Percentiles rank a stretch among this genome's conserved stretches.
Evolutionary conservation across 2,329 filamentous ascomycete species (phyloP).

Genomic region (Diplodia seriata): DNA sequence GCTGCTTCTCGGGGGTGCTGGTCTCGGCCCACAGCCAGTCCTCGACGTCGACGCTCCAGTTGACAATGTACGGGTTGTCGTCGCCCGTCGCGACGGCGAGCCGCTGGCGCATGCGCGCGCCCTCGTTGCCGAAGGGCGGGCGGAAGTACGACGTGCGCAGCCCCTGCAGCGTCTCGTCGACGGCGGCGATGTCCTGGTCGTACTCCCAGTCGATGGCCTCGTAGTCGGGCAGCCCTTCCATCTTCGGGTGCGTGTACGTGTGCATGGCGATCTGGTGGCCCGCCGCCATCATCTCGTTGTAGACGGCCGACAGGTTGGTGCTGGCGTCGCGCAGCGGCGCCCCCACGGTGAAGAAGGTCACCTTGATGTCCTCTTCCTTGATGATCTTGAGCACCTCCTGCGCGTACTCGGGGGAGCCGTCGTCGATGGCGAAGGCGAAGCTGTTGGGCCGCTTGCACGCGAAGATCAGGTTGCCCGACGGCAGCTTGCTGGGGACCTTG

Average conservation of each 20-base stretch:
- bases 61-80: conserved; percentile 65
- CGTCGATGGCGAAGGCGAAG: conserved; percentile 76
- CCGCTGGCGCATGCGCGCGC: conserved; percentile 69
- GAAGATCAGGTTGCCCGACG: conserved; percentile 67
- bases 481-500: conserved; percentile 64
- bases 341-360: conserved; percentile 76
- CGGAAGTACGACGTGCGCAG: conserved; percentile 64
- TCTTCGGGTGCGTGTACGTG: conserved; percentile 72
- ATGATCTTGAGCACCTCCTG: conserved; percentile 68
- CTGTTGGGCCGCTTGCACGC: conserved; percentile 71
- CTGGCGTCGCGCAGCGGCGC: conserved; percentile 64
- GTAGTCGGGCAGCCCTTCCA: conserved; percentile 63
- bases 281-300: conserved; percentile 65
- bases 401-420: conserved; percentile 67
- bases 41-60: conserved; percentile 74
- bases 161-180: conserved; percentile 48
- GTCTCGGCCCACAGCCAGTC: conserved; percentile 72
- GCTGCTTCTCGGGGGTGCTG: conserved; percentile 69
- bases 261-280: conserved; percentile 75
- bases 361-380: conserved; percentile 66
- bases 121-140: conserved; percentile 72
- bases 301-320: conserved; percentile 69
- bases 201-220: conserved; percentile 68
- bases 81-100: conserved; percentile 56
- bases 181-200: conserved; percentile 62